Evolutionary conservation across 352 stramenopile species (phyloP), one percentile per base, ranked within the genome.

Genomic region (Phytophthora sojae): DNA sequence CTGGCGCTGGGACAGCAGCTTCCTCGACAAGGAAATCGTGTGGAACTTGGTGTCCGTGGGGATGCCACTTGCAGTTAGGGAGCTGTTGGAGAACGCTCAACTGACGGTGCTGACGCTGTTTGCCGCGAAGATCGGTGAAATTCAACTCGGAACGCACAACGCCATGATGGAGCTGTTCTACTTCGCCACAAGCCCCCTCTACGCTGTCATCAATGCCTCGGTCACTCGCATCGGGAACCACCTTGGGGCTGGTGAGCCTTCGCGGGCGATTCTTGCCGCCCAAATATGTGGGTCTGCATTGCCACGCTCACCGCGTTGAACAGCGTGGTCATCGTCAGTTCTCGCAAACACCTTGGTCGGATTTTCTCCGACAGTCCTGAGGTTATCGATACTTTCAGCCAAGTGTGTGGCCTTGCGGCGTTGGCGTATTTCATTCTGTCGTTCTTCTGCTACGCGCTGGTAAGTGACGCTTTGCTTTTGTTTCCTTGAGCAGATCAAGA

Each of bases 151-250:
- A 17, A 82, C 89, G 15, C 86, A 96, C 71, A 94, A 88, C 55
- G 80, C 86, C 6, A 96, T 94, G 88, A 90, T 95, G 77, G 87
- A 94, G 69, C 73, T 95, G n/a, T 92, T 95, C 65, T 90, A 83
- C 71, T 90, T 96, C 55, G 77, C 86, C 26, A 91, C 86, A 6
- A 83, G 72, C 17, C 85, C 83, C 14, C 88, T 96, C 50, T 97
- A 89, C 66, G 87, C 88, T 21, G 70, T 94, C 25, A 86, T 91
- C 32, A 82, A 76, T 44, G 86, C 68, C 44, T 82, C 86, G 0
- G 84, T 93, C 17, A 89, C 83, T 7, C 85, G 83, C n/a, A 90
- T 92, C 21, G 87, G 83, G 8, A 79, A 75, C 6, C 83, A 95
- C 35, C 57, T 97, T 9, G 90, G 90, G 2, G 82, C 81, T 3